These are phyloP conservation scores for Phalaenopsis equestris DNA, from an alignment of 106 monocot species.

Conservation along the genomic window DNA sequence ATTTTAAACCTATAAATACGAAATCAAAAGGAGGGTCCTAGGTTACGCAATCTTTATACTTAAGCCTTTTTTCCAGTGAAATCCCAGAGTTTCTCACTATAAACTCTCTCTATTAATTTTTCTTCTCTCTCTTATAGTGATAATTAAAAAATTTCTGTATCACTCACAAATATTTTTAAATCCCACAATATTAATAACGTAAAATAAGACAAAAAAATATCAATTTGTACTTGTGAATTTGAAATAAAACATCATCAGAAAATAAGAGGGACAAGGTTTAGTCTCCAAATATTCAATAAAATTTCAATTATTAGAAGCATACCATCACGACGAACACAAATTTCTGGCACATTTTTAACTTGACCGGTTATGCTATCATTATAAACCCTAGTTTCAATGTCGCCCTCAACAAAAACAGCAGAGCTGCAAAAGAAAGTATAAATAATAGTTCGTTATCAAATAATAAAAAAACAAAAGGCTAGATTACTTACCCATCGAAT, in stretches of 20 bases:
- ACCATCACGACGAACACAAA: conserved; percentile 93
- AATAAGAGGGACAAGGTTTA: neutral
- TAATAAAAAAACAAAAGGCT: neutral
- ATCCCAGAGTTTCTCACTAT: no score
- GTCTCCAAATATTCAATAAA: neutral
- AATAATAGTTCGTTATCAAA: neutral
- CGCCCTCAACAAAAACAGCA: conserved; percentile 89
- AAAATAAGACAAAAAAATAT: no score
- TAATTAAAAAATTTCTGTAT: no score
- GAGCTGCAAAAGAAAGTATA: conserved; percentile 39
- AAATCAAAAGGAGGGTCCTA: no score
- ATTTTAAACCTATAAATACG: no score
- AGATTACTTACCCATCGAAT: conserved; percentile 1
- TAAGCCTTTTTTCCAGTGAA: no score
- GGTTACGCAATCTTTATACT: no score
- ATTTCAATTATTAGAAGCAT: conserved; percentile 14
- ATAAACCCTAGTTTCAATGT: conserved; percentile 98
- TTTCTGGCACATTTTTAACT: conserved; percentile 83
- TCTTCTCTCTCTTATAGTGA: no score
- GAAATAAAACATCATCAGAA: neutral
- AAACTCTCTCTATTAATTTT: no score
- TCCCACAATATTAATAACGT: no score
- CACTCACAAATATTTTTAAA: no score
- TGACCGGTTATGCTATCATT: conserved; percentile 89
- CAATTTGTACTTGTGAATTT: no score